Base-by-base conservation (phyloP, 192 early-diverging fungal genomes). In the Ambispora gerdemannii region DNA sequence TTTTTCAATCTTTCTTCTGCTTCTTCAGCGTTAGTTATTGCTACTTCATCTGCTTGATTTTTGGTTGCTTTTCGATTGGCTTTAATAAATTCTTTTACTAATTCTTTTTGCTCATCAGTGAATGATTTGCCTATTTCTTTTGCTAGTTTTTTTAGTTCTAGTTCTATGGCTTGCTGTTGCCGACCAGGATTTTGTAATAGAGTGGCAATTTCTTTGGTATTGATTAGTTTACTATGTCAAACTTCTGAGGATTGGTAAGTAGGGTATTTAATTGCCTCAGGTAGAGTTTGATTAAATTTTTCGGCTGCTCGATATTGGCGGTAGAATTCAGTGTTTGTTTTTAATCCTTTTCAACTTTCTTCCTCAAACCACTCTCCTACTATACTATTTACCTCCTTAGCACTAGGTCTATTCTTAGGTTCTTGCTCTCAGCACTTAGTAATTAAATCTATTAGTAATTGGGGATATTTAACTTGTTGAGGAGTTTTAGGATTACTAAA, bases 401-500 rank as follows among this genome's bases (percentile, higher is more conserved):
- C 61, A 2, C 8, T 63, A 6, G 61, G 61, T 25, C 61, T 17
- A 22, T 63, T 63, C 6, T 2, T 25, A 2, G 62, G 62, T 7
- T 47, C 24, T 1, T 0, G 17, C 1, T 63, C 38, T 35, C 34
- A 63, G 22, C 62, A 63, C 20, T 22, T 31, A 22, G 4, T 43
- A 47, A 63, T 63, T 2, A 63, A 36, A 43, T 63, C 24, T 20
- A 22, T 17, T 10, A 63, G 20, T 38, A 47, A 20, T n/a, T 36
- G 62, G 27, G 62, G 62, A 25, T 25, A 25, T 58, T 58, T 58
- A 63, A 63, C 11, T 25, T 47, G 13, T 20, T 63, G 8, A 25
- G 10, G 27, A 43, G 3, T 17, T 58, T 32, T 22, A n/a, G n/a
- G n/a, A n/a, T n/a, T n/a, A n/a, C n/a, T n/a, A n/a, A 50, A 50